Base-by-base conservation (phyloP, 2,329 filamentous ascomycete genomes). In the Paecilomyces sp. region DNA sequence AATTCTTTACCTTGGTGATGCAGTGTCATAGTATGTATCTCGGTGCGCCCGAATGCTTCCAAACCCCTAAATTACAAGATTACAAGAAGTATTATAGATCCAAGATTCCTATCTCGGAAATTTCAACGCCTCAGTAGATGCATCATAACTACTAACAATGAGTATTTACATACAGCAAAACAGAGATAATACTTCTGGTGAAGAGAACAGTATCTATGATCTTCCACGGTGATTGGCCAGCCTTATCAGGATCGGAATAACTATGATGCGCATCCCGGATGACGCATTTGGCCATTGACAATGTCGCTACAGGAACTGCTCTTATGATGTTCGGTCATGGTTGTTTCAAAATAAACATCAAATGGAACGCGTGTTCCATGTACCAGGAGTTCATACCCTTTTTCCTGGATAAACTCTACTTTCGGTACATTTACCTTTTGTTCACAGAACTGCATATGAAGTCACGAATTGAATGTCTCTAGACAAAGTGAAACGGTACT, bases 221-320 rank as follows among this genome's bases (percentile, higher is more conserved):
- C 18, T 15, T 6, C 9, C 6, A 47, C 18, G 41, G 15, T 47
- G n/a, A 47, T 47, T 47, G 41, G 6, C n/a, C 54, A 11, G 54
- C 55, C 56, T 58, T 54, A 59, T 54, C 2, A 41, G 52, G 55
- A 11, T 7, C 54, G 55, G 53, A 59, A 57, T 15, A 59, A 57
- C 9, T 2, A 24, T 58, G 9, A 9, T 18, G 41, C 41, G 41
- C 18, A 47, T n/a, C 41, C 5, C 15, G 41, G 41, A 47, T 47
- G 41, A 47, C 41, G 41, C 41, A 47, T 47, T 47, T 47, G 41
- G 41, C 41, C 41, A 47, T 47, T 47, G 41, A 47, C n/a, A 47
- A 18, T 47, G 41, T 18, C n/a, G 36, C 36, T 41, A 41, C 36
- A 41, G 13, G 25, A 41, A n/a, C 13, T 7, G 7, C 18, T n/a